Evolutionary conservation across 192 early-diverging fungal genomes (phyloP).

Genomic region (Backusella liffmaniae): DNA sequence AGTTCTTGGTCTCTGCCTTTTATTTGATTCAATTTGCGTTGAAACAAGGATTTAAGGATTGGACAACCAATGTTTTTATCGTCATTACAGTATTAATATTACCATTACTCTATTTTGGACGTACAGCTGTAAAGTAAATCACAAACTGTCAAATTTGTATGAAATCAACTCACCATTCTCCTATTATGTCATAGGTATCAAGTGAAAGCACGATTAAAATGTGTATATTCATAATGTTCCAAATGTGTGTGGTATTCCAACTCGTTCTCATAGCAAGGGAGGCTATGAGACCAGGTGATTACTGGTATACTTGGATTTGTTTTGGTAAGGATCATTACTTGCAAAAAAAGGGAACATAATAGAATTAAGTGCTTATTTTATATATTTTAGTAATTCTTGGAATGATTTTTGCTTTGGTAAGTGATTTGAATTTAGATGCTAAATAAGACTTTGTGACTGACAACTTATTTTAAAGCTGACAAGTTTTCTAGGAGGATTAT

Average conservation of each 20-base stretch:
- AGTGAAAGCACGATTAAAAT: constrained; percentile 25
- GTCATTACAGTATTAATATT: constrained; percentile 30
- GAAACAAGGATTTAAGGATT: constrained; percentile 7
- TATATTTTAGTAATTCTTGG: constrained; percentile 27
- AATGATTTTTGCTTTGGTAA: constrained; percentile 26
- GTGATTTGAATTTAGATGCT: not conserved
- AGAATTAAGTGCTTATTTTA: not conserved
- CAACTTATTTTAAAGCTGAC: not conserved
- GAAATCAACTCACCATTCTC: not conserved
- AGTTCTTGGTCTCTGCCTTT: constrained; percentile 39
- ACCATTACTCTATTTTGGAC: constrained; percentile 32
- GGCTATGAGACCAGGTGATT: constrained; percentile 13
- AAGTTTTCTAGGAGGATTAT: constrained; percentile 25
- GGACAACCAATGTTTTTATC: constrained; percentile 25
- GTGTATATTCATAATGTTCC: constrained; percentile 33
- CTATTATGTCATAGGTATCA: constrained; percentile 11
- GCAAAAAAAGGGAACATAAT: not conserved
- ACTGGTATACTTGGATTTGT: constrained; percentile 41
- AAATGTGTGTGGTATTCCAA: constrained; percentile 33
- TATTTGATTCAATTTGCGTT: constrained; percentile 29
- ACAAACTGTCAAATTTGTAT: not conserved
- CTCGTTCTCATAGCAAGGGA: constrained; percentile 25
- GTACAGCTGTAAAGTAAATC: constrained; percentile 27
- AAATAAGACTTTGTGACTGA: not conserved
- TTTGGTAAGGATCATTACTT: constrained; percentile 25